Evolutionary conservation across 2,329 filamentous ascomycete genomes (phyloP).

Genomic region (Apiospora marii): DNA sequence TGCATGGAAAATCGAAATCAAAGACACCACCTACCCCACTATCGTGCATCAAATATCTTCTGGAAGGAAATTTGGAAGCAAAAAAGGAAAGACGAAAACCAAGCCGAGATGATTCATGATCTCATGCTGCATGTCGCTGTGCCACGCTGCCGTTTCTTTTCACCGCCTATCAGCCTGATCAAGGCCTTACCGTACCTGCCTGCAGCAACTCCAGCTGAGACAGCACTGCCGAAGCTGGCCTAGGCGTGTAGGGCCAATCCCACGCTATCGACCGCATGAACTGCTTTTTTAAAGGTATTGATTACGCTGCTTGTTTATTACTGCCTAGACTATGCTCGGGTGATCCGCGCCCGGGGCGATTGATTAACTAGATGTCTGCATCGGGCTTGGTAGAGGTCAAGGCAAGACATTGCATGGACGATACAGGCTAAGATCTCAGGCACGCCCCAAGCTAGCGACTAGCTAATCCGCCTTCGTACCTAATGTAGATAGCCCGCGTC

Average conservation of each 20-base stretch:
- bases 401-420: background rate
- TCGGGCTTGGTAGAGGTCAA: background rate
- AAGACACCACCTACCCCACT: background rate
- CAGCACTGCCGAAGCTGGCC: constrained; percentile 7
- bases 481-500: background rate
- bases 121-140: background rate
- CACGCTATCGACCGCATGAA: constrained; percentile 1
- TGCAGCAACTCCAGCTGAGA: constrained; percentile 6
- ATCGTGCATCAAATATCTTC: constrained; percentile 4
- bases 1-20: constrained; percentile 12
- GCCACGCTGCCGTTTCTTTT: background rate
- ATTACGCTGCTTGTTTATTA: background rate
- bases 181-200: background rate
- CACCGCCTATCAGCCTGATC: background rate
- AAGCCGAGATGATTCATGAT: constrained; percentile 16
- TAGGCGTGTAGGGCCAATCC: background rate
- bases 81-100: background rate
- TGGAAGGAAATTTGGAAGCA: constrained; percentile 8
- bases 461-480: background rate
- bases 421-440: constrained; percentile 9
- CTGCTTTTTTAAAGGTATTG: background rate
- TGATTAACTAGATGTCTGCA: background rate
- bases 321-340: background rate
- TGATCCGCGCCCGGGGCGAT: constrained; percentile 2
- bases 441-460: background rate